Base-by-base conservation (phyloP, 2,329 filamentous ascomycete species). In the Colletotrichum tamarilloi region DNA sequence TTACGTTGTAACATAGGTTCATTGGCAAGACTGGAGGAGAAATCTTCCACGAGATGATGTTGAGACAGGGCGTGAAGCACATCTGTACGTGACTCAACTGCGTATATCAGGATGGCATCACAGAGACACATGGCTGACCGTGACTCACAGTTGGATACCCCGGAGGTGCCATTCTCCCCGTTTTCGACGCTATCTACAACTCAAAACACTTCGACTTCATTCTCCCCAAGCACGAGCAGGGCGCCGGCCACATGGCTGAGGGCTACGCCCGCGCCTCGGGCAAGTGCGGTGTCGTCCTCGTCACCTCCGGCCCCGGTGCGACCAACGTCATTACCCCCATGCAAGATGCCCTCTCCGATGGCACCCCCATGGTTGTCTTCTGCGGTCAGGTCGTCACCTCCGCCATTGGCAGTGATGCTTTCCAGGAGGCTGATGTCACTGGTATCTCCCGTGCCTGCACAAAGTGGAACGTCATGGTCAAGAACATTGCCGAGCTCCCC, bases 1-100 rank as follows among this genome's bases (percentile, higher is more conserved):
- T 62, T 6, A 72, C 73, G 73, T 56, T 74, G 53, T 52, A 56
- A 57, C 19, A 68, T 77, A 94, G 92, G 74, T 97, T 98, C 84
- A 95, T 98, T 80, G 96, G 96, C 76, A 96, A 95, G 89, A 97
- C 92, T 62, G 96, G 97, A 81, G 97, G 97, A 81, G 93, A 98
- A 84, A 98, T 98, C 78, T 98, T 98, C 85, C 95, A 98, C 84
- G 96, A 98, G 86, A 98, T 98, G 96, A 98, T 99, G 95, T 89
- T 97, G 75, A 90, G 96, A 80, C 94, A 96, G 78, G 90, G 88
- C 78, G 96, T 99, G 69, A 97, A 98, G 87, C 95, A 98, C 83
- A 90, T 98, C 80, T 98, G 95, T 97, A 88, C 81, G 94, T 92
- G 75, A 77, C 67, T 68, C 62, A 46, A 49, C 56, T 35, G 35